A percentile compares a stretch with the other conserved stretches of the same genome.
phyloP scores from a whole-genome alignment of 2,329 filamentous ascomycete species.

The Tolypocladium tundrense region DNA sequence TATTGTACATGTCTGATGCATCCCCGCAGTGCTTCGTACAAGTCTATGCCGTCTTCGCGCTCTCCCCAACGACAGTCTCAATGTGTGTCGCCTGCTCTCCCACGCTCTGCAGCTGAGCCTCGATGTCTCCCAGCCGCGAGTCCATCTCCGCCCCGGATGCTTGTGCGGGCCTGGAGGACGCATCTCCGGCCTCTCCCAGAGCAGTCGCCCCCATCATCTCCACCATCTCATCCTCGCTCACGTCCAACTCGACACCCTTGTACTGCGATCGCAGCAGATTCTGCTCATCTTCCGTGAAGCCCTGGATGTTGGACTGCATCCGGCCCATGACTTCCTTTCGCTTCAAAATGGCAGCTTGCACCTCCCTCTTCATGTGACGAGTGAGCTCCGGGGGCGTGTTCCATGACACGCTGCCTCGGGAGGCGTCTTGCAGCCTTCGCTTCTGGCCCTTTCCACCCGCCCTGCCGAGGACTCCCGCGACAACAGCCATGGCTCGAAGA shows the following conservation, averaged over 20 bases:
- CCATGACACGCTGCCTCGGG: conserved; percentile 55
- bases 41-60: conserved; percentile 5
- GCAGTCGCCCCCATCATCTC: conserved; percentile 15
- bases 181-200: conserved; percentile 1
- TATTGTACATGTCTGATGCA: neutral
- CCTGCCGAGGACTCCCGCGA: conserved; percentile 75
- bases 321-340: conserved; percentile 26
- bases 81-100: conserved; percentile 8
- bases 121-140: conserved; percentile 6
- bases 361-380: conserved; percentile 25
- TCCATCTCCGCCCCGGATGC: neutral
- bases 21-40: neutral
- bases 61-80: conserved; percentile 11
- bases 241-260: conserved; percentile 14
- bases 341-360: conserved; percentile 17
- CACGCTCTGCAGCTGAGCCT: conserved; percentile 8
- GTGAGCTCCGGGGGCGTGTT: conserved; percentile 32
- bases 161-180: neutral
- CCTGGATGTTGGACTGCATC: conserved; percentile 22
- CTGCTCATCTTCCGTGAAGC: conserved; percentile 28
- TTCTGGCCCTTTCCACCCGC: conserved; percentile 71
- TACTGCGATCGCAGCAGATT: conserved; percentile 18
- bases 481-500: conserved; percentile 69
- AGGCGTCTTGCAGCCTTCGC: conserved; percentile 53
- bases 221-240: conserved; percentile 27